Evolutionary conservation across 352 stramenopile genomes (phyloP), one percentile per base, ranked within the genome.

Genomic region (Pythium plurisporium): DNA sequence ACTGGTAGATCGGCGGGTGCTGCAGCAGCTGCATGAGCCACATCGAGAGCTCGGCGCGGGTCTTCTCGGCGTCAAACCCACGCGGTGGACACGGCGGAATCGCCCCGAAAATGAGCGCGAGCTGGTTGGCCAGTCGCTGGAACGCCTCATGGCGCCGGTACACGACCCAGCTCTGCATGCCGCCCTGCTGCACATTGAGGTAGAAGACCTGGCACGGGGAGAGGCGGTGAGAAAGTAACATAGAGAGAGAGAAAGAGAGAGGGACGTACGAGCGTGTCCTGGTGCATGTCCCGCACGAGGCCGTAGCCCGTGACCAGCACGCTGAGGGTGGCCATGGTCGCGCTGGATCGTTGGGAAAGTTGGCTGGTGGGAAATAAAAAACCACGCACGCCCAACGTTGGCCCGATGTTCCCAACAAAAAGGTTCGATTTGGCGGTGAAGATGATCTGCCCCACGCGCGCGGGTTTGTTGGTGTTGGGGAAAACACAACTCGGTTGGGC

Each of bases 11-110:
- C n/a, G 83, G 74, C 44, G 79, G 65, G 64, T 94, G 79, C 50
- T 86, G 78, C 45, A 91, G 64, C 12, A 94, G 67, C 60, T 91
- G 82, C 70, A 87, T 81, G 36, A 94, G 67, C 83, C 83, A 94
- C 70, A 89, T 86, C 25, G 68, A 80, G 51, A 94, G 56, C 30
- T 91, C 83, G 40, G 82, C 69, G 29, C 81, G 79, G 30, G 74
- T 71, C 59, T 87, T 87, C 69, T 91, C 83, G 23, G 90, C 57
- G 57, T 94, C 80, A 34, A 87, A 83, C 37, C 68, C 70, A 20
- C 61, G 64, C 12, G 70, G 62, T 22, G 83, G 83, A 52, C 81
- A 91, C 23, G 64, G 55, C 23, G 81, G 83, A 15, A 91, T 70
- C 3, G 65, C 53, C 30, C 79, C 79, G 57, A 88, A 89, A 48